Percentiles rank a stretch among this genome's conserved stretches.
These are phyloP conservation scores for Chytridium lagenaria DNA, from an alignment of 371 early-diverging fungal species.

Conservation along the genomic window DNA sequence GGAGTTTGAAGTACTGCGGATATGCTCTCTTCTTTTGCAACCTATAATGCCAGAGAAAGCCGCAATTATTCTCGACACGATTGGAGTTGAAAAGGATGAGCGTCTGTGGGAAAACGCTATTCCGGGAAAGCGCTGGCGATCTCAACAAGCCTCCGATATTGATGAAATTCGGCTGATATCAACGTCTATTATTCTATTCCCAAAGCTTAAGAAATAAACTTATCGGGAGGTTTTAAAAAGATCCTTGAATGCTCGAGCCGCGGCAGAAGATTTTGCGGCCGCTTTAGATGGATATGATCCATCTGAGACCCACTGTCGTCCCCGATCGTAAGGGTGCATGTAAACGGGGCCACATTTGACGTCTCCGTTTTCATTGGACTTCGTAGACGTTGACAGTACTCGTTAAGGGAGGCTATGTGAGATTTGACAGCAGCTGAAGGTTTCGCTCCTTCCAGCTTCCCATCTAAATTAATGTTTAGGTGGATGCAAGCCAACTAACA, in stretches of 20 bases:
- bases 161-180: not conserved
- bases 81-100: conserved; percentile 33
- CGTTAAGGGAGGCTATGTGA: not conserved
- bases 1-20: conserved; percentile 76
- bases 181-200: not conserved
- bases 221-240: not conserved
- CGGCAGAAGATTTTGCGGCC: not conserved
- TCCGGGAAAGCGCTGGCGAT: conserved; percentile 27
- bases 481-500: conserved; percentile 2
- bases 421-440: no score
- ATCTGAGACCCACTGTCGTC: not conserved
- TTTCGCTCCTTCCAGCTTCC: no score
- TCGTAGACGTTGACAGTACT: not conserved
- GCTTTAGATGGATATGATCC: not conserved
- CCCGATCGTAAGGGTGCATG: not conserved
- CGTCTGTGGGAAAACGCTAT: conserved; percentile 34
- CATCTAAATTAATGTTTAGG: no score
- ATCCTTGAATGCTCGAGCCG: not conserved
- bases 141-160: not conserved
- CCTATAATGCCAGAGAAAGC: conserved; percentile 89
- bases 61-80: conserved; percentile 60
- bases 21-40: conserved; percentile 77
- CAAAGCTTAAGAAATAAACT: not conserved
- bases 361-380: not conserved
- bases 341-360: not conserved